Conservation (phyloP, 2,329 filamentous ascomycete genomes). For the Ophiognomonia clavigignenti-juglandacearum region DNA sequence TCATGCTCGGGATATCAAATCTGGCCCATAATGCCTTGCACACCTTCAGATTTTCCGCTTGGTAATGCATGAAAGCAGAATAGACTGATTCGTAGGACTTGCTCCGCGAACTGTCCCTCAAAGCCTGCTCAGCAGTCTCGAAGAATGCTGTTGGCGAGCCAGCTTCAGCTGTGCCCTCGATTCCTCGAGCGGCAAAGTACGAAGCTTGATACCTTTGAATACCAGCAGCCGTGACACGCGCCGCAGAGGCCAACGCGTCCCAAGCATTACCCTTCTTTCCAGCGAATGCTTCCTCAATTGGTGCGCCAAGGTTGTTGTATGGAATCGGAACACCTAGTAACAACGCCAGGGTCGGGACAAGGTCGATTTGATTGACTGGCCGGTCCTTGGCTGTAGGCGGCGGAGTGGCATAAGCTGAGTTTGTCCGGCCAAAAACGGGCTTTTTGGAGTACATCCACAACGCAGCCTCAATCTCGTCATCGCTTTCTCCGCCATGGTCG, state of each 20-base stretch:
- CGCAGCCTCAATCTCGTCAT: constrained; percentile 90
- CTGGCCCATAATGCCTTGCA: constrained; percentile 87
- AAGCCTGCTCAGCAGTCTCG: constrained; percentile 41
- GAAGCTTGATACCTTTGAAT: constrained; percentile 84
- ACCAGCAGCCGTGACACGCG: constrained; percentile 73
- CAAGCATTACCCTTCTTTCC: constrained; percentile 65
- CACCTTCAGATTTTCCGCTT: constrained; percentile 69
- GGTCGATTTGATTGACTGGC: constrained; percentile 80
- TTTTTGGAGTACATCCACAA: constrained; percentile 98
- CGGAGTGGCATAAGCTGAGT: constrained; percentile 51
- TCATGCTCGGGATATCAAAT: constrained; percentile 85
- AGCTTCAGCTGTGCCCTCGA: constrained; percentile 55
- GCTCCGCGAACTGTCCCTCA: constrained; percentile 29
- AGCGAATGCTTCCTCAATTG: constrained; percentile 90
- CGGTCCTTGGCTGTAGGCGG: constrained; percentile 71
- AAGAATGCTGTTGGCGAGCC: constrained; percentile 53
- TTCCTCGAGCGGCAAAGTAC: constrained; percentile 69
- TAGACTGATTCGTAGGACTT: constrained; percentile 38
- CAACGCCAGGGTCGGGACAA: constrained; percentile 86
- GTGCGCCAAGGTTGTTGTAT: constrained; percentile 89
- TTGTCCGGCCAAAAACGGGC: constrained; percentile 74
- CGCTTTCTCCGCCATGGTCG: constrained; percentile 96
- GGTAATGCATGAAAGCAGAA: constrained; percentile 65
- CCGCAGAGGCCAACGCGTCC: constrained; percentile 72
- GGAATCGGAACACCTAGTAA: constrained; percentile 89